These are phyloP conservation scores for Agastache rugosa DNA, from an alignment of 257 asterid genomes.

Conservation along the genomic window DNA sequence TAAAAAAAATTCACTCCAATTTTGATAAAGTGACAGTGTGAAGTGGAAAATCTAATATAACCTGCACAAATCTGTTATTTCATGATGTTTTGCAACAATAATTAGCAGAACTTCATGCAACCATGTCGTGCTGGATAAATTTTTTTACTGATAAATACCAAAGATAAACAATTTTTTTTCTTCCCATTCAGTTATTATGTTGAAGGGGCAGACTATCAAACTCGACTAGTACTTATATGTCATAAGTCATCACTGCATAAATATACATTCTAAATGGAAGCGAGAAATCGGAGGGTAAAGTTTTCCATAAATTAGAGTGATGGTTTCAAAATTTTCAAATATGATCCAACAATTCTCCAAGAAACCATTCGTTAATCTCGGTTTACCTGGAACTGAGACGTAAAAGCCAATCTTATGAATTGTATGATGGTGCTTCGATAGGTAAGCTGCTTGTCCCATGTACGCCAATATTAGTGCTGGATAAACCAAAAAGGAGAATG, in stretches of 20 bases:
- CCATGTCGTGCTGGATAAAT: too few relatives aligned
- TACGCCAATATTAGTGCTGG: constrained; percentile 91
- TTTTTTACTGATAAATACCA: neutral
- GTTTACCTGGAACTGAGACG: constrained; percentile 91
- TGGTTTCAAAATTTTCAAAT: neutral
- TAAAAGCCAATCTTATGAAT: constrained; percentile 81
- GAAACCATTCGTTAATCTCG: neutral
- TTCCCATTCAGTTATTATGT: neutral
- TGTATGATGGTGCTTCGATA: constrained; percentile 83
- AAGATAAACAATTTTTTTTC: neutral
- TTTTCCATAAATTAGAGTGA: neutral
- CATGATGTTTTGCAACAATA: neutral
- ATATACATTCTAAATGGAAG: neutral
- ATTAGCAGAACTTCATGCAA: too few relatives aligned
- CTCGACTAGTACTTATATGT: neutral
- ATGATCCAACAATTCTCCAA: neutral
- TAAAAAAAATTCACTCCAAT: neutral
- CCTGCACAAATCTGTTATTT: neutral
- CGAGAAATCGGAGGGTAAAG: neutral
- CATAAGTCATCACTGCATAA: too few relatives aligned
- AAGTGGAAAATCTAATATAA: neutral
- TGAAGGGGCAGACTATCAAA: neutral
- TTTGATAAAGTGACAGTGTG: neutral
- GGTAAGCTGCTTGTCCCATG: constrained; percentile 98
- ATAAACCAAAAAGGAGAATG: constrained; percentile 93